Base-by-base conservation (phyloP, 495 filamentous ascomycete genomes). In the Hapsidospora chrysogenum region DNA sequence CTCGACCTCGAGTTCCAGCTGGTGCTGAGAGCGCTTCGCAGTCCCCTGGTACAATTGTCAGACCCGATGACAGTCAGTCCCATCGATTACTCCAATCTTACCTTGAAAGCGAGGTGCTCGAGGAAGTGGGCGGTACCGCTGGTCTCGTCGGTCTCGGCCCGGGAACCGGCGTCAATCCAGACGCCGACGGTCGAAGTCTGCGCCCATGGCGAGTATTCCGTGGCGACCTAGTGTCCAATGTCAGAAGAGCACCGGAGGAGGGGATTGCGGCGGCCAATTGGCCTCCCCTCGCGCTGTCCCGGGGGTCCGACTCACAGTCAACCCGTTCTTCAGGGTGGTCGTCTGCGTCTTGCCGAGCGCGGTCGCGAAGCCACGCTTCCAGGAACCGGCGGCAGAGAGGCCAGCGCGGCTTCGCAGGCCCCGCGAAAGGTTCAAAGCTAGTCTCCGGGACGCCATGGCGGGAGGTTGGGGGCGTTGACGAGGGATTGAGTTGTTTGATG, bases 41-140 rank as follows among this genome's bases (percentile, higher is more conserved):
- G 89, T 97, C 44, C 89, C 89, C 87, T 65, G 30, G 36, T n/a
- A n/a, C n/a, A n/a, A n/a, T n/a, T n/a, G n/a, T n/a, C n/a, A n/a
- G n/a, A n/a, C n/a, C n/a, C n/a, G n/a, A n/a, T n/a, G n/a, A n/a
- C n/a, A n/a, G n/a, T n/a, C n/a, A n/a, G n/a, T n/a, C n/a, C n/a
- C n/a, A n/a, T n/a, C n/a, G n/a, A 23, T 17, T 18, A 28, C 15
- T 30, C 37, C 26, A 36, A 34, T 29, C 35, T 41, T 67, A 93
- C 85, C 79, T 99, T 99, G 74, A 99, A 99, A 48, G 92, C 92
- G 56, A 99, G 72, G 63, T 99, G 89, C 67, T 99, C 89, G 43
- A 99, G 73, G 72, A 96, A 99, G 68, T 99, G 89, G 41, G 89
- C 89, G 41, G 92, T 96, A 64, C 89, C 89, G 69, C 94, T 96